Evolutionary conservation across 768 basidiomycete species (phyloP).

Genomic region (Suillus plorans): DNA sequence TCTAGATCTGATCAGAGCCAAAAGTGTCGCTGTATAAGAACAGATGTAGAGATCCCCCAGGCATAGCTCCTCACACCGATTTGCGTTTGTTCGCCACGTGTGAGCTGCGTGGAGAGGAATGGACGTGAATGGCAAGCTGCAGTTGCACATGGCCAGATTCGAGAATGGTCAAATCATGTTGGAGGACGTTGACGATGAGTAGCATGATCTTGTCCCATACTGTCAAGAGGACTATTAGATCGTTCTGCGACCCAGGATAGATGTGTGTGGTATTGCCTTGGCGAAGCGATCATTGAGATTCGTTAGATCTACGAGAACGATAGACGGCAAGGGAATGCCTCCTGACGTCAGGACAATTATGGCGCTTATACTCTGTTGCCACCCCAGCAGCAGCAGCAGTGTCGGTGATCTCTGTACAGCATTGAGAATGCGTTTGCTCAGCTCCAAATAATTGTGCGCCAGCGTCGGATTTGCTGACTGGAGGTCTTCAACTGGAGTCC

Average conservation of each 20-base stretch:
- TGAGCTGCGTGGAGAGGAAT: background rate
- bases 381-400: background rate
- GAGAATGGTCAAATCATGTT: background rate
- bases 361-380: background rate
- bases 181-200: background rate
- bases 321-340: background rate
- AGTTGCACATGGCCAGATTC: background rate
- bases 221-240: background rate
- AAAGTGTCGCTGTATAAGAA: background rate
- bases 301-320: background rate
- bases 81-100: background rate
- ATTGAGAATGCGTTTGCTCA: background rate
- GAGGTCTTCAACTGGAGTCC: background rate
- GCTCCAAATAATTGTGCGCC: background rate
- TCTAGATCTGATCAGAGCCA: background rate
- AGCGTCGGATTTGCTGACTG: background rate
- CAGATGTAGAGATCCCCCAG: background rate
- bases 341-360: background rate
- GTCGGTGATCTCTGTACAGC: background rate
- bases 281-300: background rate
- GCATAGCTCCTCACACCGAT: background rate
- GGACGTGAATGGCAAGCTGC: background rate
- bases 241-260: background rate
- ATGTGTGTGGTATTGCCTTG: background rate
- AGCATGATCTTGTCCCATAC: background rate